A percentile compares a stretch with the other conserved stretches of the same genome.
phyloP scores from a whole-genome alignment of 208 protist species.

The Tritrichomonas musculus region DNA sequence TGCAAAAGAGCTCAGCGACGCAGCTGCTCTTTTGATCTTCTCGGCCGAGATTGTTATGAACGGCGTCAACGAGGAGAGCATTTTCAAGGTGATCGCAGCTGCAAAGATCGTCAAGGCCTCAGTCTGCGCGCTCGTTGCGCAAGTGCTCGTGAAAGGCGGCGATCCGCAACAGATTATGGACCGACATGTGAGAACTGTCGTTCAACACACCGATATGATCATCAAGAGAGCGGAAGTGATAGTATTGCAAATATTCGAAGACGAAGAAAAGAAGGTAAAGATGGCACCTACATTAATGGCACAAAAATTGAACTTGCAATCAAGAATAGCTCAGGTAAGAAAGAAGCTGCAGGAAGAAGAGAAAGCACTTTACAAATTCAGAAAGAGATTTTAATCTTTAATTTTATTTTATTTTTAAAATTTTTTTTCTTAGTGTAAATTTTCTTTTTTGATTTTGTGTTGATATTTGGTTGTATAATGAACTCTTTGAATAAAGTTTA shows the following conservation, averaged over 20 bases:
- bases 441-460: too few relatives aligned
- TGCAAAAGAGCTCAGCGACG: background rate
- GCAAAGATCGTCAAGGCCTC: slow-evolving; percentile 12
- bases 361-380: background rate
- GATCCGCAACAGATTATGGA: background rate
- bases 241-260: background rate
- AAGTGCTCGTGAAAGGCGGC: background rate
- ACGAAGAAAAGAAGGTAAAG: background rate
- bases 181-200: background rate
- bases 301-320: background rate
- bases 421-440: too few relatives aligned
- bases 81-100: background rate
- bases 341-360: background rate
- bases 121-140: background rate
- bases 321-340: background rate
- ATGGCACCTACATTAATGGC: background rate
- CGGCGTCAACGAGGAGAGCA: background rate
- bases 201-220: background rate
- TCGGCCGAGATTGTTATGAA: background rate
- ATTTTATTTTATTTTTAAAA: too few relatives aligned
- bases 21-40: background rate
- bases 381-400: background rate
- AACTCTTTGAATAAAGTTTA: too few relatives aligned
- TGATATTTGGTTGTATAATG: too few relatives aligned
- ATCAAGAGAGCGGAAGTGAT: background rate